phyloP scores from a whole-genome alignment of 2,329 filamentous ascomycete genomes.

The Penicillium hesseltinei region DNA sequence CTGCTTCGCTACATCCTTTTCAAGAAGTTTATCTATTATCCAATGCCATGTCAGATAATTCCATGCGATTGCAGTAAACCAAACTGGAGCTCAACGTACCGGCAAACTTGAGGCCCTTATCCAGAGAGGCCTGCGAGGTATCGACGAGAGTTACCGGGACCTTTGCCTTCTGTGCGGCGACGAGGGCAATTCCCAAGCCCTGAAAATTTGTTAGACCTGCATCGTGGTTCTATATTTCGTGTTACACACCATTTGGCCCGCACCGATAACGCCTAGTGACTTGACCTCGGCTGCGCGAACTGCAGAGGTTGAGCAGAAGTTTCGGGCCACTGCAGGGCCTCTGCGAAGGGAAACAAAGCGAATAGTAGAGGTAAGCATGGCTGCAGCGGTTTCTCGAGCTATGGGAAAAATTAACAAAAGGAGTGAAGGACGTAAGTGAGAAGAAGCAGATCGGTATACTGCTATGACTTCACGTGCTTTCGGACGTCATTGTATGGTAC shows the following conservation, averaged over 20 bases:
- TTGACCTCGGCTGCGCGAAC: constrained; percentile 72
- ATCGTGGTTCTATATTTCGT: not conserved
- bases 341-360: constrained; percentile 26
- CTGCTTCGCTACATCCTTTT: constrained; percentile 87
- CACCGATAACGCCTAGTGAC: constrained; percentile 85
- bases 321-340: constrained; percentile 45
- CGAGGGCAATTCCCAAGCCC: constrained; percentile 93
- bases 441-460: constrained; percentile 1
- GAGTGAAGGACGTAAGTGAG: not conserved
- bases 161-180: constrained; percentile 79
- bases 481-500: constrained; percentile 14
- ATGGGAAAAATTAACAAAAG: not conserved
- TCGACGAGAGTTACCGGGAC: constrained; percentile 87
- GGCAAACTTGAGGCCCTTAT: constrained; percentile 87
- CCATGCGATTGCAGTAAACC: not conserved
- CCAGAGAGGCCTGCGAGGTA: constrained; percentile 75
- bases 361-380: constrained; percentile 39
- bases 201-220: constrained; percentile 42
- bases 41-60: not conserved
- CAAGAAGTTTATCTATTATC: constrained; percentile 77
- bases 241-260: constrained; percentile 83
- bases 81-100: constrained; percentile 49
- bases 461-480: constrained; percentile 20
- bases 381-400: not conserved
- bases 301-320: constrained; percentile 68